Evolutionary conservation across 345 rosid species (phyloP).

Genomic region (Gossypium herbaceum): DNA sequence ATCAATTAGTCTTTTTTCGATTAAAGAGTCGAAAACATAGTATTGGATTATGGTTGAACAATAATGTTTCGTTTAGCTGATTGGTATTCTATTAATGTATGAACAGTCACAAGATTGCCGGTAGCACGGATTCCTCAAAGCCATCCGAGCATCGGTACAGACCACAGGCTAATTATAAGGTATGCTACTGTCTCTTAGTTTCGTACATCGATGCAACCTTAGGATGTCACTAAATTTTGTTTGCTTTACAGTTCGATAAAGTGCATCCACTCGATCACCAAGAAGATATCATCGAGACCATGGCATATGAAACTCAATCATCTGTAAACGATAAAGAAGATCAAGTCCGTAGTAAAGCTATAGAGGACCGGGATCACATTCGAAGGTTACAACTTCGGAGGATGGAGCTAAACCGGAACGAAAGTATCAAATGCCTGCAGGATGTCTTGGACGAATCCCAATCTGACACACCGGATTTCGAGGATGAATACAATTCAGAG

Average conservation of each 20-base stretch:
- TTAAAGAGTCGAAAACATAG: not conserved
- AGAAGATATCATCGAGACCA: slow-evolving; percentile 22
- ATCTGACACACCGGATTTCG: slow-evolving; percentile 35
- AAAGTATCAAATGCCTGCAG: slow-evolving; percentile 42
- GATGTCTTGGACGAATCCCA: slow-evolving; percentile 60
- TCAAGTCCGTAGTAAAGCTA: slow-evolving; percentile 13
- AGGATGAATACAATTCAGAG: slow-evolving; percentile 32
- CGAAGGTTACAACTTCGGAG: slow-evolving; percentile 16
- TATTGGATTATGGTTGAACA: not conserved
- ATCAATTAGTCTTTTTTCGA: not conserved
- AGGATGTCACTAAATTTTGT: not conserved
- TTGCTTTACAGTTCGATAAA: slow-evolving; percentile 36
- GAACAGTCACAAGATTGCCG: slow-evolving; percentile 32
- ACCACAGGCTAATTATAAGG: slow-evolving; percentile 20
- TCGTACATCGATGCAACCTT: not conserved
- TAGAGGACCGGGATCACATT: slow-evolving; percentile 24
- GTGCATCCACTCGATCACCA: slow-evolving; percentile 39
- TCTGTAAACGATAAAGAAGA: slow-evolving; percentile 18
- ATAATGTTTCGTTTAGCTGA: not conserved
- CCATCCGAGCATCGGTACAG: slow-evolving; percentile 23
- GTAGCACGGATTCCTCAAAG: slow-evolving; percentile 21
- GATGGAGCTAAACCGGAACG: slow-evolving; percentile 22
- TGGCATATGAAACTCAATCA: slow-evolving; percentile 1
- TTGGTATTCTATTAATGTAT: slow-evolving; percentile 13
- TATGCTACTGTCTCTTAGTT: slow-evolving; percentile 19